Conservation (phyloP, 129 eudicot species). For the Scalesia atractyloides region DNA sequence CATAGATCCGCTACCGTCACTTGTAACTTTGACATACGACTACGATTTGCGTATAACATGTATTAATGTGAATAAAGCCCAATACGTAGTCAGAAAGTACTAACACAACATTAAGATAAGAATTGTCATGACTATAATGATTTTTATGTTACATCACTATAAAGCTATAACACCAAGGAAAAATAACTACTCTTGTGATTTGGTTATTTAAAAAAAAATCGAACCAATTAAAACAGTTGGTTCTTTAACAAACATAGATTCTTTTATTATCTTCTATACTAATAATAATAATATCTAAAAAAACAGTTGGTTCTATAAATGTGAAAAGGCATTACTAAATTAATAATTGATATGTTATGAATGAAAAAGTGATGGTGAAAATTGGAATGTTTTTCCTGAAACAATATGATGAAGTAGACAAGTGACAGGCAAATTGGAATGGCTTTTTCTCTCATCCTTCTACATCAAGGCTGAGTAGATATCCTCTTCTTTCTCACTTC, state of each 20-base stretch:
- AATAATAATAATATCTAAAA: too few relatives aligned
- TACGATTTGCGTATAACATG: neutral
- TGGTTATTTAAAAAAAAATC: neutral
- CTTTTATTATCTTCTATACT: too few relatives aligned
- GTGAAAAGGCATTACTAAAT: neutral
- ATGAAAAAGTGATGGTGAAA: slow-evolving; percentile 25
- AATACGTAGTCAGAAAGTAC: neutral
- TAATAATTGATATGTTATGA: slow-evolving; percentile 20
- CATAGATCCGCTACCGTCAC: too few relatives aligned
- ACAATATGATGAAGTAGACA: slow-evolving; percentile 36
- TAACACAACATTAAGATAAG: neutral
- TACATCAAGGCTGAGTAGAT: slow-evolving; percentile 44
- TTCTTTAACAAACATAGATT: neutral
- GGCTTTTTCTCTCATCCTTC: slow-evolving; percentile 36
- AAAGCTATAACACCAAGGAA: neutral
- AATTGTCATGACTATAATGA: too few relatives aligned
- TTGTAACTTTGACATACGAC: too few relatives aligned
- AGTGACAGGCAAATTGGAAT: slow-evolving; percentile 24
- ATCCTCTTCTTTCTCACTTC: slow-evolving; percentile 17
- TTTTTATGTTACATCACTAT: neutral
- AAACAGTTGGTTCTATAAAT: neutral
- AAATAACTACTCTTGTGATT: neutral
- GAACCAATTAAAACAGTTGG: too few relatives aligned
- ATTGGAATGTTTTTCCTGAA: slow-evolving; percentile 36
- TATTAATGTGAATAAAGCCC: neutral